phyloP scores from a whole-genome alignment of 1,284 basidiomycete genomes.

The Ustilago sp. region DNA sequence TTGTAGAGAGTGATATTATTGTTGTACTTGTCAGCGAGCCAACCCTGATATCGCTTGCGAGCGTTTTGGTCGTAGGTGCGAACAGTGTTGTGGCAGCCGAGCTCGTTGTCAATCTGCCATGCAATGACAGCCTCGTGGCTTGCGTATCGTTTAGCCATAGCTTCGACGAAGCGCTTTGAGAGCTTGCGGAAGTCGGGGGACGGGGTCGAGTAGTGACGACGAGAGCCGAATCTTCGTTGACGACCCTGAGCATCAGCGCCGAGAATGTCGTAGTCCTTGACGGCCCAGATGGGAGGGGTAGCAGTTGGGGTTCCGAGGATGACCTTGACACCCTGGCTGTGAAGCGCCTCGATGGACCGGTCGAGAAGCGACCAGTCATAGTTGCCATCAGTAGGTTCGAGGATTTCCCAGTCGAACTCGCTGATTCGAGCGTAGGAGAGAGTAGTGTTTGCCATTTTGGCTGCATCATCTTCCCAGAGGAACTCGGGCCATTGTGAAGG shows the following conservation, averaged over 20 bases:
- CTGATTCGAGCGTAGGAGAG: constrained; percentile 49
- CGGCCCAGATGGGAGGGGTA: constrained; percentile 53
- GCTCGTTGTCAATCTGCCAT: constrained; percentile 57
- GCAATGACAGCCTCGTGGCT: constrained; percentile 31
- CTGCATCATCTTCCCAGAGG: constrained; percentile 43
- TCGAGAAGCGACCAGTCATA: constrained; percentile 50
- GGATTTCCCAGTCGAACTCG: constrained; percentile 56
- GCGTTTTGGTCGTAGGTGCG: constrained; percentile 51
- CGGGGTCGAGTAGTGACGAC: constrained; percentile 46
- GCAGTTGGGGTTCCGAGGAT: constrained; percentile 56
- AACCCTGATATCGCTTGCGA: constrained; percentile 35
- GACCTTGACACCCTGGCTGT: constrained; percentile 47
- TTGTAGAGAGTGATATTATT: constrained; percentile 48
- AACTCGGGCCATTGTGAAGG: constrained; percentile 51
- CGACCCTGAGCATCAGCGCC: constrained; percentile 37
- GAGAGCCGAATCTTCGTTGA: constrained; percentile 39
- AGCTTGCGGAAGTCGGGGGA: constrained; percentile 50
- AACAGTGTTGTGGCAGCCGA: constrained; percentile 41
- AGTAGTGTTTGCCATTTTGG: constrained; percentile 44
- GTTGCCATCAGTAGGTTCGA: constrained; percentile 50
- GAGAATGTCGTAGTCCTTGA: constrained; percentile 54
- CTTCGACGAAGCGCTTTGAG: constrained; percentile 40
- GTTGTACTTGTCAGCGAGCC: constrained; percentile 52
- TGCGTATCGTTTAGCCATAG: constrained; percentile 50
- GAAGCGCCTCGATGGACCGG: constrained; percentile 35